phyloP scores from a whole-genome alignment of 78 protist genomes.

The Isochrysis galbana region DNA sequence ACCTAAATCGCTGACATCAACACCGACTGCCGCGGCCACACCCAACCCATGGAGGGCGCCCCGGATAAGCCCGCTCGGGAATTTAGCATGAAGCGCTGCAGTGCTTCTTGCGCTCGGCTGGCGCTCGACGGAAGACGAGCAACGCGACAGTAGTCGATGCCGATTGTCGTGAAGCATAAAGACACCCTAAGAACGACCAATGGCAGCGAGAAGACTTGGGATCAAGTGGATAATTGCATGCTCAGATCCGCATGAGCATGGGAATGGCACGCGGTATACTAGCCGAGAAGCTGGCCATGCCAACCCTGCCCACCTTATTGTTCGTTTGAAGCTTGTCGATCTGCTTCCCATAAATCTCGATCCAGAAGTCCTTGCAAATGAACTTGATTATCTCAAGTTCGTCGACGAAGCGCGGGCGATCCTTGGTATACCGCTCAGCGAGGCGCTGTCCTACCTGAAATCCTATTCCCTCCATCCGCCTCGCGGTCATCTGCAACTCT shows the following conservation, averaged over 20 bases:
- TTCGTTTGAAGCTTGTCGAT: slow-evolving; percentile 51
- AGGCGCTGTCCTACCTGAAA: slow-evolving; percentile 29
- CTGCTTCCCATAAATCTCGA: slow-evolving; percentile 37
- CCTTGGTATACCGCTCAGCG: slow-evolving; percentile 20
- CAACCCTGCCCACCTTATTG: neutral
- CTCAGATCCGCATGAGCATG: too few species aligned
- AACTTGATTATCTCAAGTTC: slow-evolving; percentile 44
- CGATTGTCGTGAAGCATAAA: slow-evolving; percentile 22
- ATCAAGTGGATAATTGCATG: neutral
- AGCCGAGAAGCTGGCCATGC: neutral
- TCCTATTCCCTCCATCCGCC: slow-evolving; percentile 29
- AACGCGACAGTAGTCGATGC: neutral
- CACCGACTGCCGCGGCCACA: neutral
- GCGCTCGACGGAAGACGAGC: neutral
- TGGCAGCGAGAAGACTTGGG: neutral
- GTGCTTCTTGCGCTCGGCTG: neutral
- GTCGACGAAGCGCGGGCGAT: slow-evolving; percentile 34
- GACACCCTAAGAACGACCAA: neutral
- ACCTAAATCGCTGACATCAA: neutral
- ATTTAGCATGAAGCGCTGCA: neutral
- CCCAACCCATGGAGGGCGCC: slow-evolving; percentile 40
- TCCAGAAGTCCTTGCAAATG: slow-evolving; percentile 54
- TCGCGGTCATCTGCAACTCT: neutral
- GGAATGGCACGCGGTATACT: too few species aligned
- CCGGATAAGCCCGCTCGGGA: slow-evolving; percentile 51